Base-by-base conservation (phyloP, 2,329 filamentous ascomycete genomes). In the Fusarium chlamydosporum region DNA sequence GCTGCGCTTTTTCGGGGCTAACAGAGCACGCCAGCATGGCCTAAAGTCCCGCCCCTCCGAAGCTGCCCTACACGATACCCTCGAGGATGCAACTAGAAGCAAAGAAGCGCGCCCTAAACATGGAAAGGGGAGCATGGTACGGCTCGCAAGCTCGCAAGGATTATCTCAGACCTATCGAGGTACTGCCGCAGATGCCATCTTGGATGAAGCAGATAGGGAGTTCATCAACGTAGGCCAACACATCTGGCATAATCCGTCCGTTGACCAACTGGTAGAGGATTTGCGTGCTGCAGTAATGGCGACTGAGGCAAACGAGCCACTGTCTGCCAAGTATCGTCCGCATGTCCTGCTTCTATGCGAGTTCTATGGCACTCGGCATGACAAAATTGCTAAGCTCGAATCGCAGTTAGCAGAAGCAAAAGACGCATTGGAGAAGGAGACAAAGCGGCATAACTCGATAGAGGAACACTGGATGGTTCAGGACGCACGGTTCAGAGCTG, bases 241-340 rank as follows among this genome's bases (percentile, higher is more conserved):
- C 20, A 62, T 73, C 4, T 80, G 79, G 75, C 77, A 82, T 50
- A 81, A 78, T n/a, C 82, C 82, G 8, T 81, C 78, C 9, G 53
- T 83, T 35, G 74, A 81, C 40, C 81, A 82, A 68, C 80, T 85
- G 74, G 77, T 80, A 16, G 83, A 84, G 61, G 71, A 79, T 1
- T 72, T 85, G n/a, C 79, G 81, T 42, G 77, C 79, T 7, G 73
- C 68, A 10, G 76, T 84, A 69, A 82, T 84, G 79, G 77, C 76
- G 23, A 77, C 73, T 45, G 71, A 76, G 10, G 64, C 75, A 20
- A 56, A 77, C 4, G 69, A 75, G 8, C 76, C 80, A 2, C 74
- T 85, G 3, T 79, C 82, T 1, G 53, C 78, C 6, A 77, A 80
- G 37, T 81, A 82, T 66, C 82, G 83, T 57, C 74, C 81, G 6